These are phyloP conservation scores for Annulohypoxylon maeteangense DNA, from an alignment of 495 filamentous ascomycete genomes.

Conservation along the genomic window DNA sequence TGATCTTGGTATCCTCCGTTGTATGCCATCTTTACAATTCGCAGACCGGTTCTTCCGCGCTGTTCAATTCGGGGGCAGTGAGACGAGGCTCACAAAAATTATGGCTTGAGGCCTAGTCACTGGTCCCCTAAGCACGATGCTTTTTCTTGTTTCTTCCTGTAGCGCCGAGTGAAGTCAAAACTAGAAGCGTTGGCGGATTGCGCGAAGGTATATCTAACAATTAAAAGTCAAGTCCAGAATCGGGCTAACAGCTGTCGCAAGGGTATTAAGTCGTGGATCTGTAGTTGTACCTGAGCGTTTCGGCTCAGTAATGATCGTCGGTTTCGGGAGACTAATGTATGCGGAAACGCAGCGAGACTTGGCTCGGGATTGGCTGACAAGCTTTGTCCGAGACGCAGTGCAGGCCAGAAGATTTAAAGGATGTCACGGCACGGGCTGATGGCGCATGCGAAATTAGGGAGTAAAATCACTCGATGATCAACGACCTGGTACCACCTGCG, in stretches of 20 bases:
- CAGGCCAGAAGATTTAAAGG: constrained; percentile 14
- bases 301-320: constrained; percentile 52
- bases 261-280: constrained; percentile 20
- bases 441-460: constrained; percentile 16
- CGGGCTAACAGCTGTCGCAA: constrained; percentile 23
- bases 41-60: background rate
- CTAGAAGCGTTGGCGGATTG: background rate
- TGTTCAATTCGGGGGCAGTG: background rate
- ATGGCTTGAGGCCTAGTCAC: background rate
- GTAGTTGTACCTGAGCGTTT: constrained; percentile 42
- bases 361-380: constrained; percentile 40
- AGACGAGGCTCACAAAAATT: background rate
- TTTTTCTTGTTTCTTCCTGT: constrained; percentile 7
- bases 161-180: background rate
- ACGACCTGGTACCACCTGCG: background rate
- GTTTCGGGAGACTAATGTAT: constrained; percentile 45
- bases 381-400: constrained; percentile 36
- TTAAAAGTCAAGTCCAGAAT: background rate
- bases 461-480: constrained; percentile 10
- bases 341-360: constrained; percentile 31
- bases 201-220: background rate
- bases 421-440: constrained; percentile 14
- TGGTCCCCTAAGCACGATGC: constrained; percentile 14
- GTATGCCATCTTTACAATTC: constrained; percentile 53
- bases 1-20: constrained; percentile 59